phyloP scores from a whole-genome alignment of 2,329 filamentous ascomycete genomes.

The Plectosphaerella plurivora region DNA sequence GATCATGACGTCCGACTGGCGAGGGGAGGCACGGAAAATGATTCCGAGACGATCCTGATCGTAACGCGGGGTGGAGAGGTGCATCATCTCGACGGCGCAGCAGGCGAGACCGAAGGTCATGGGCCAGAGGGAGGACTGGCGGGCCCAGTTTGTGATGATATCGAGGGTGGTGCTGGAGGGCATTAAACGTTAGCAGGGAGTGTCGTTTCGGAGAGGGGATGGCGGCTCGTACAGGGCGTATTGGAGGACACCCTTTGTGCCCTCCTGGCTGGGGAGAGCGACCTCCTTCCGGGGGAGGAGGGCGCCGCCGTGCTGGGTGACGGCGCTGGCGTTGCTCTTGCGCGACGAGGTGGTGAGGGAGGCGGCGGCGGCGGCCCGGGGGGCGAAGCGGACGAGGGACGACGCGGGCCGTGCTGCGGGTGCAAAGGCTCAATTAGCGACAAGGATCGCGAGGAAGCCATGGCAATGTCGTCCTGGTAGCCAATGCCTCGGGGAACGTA shows the following conservation, averaged over 20 bases:
- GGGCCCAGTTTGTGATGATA: constrained; percentile 76
- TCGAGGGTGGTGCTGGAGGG: constrained; percentile 68
- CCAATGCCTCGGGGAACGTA: constrained; percentile 21
- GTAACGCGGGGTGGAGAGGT: constrained; percentile 81
- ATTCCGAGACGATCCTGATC: constrained; percentile 86
- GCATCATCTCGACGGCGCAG: constrained; percentile 92
- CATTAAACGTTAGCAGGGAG: constrained; percentile 4
- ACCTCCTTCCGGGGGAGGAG: constrained; percentile 61
- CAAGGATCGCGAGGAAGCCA: neutral
- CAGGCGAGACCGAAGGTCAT: constrained; percentile 86
- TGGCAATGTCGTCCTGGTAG: neutral
- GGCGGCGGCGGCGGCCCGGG: constrained; percentile 59
- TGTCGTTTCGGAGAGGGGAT: too few relatives aligned
- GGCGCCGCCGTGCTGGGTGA: constrained; percentile 46
- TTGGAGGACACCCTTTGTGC: constrained; percentile 75
- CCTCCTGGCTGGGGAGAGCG: constrained; percentile 71
- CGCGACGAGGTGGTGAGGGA: constrained; percentile 62
- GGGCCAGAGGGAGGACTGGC: constrained; percentile 81
- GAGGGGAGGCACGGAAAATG: constrained; percentile 83
- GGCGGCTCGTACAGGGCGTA: constrained; percentile 86
- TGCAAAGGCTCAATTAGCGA: constrained; percentile 16
- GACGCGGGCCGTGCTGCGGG: constrained; percentile 61
- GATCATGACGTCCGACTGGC: constrained; percentile 90
- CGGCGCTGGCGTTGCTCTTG: constrained; percentile 52
- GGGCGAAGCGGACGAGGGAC: constrained; percentile 36